Evolutionary conservation across 192 early-diverging fungal genomes (phyloP), one percentile per base, ranked within the genome.

Genomic region (Radiomyces spectabilis): DNA sequence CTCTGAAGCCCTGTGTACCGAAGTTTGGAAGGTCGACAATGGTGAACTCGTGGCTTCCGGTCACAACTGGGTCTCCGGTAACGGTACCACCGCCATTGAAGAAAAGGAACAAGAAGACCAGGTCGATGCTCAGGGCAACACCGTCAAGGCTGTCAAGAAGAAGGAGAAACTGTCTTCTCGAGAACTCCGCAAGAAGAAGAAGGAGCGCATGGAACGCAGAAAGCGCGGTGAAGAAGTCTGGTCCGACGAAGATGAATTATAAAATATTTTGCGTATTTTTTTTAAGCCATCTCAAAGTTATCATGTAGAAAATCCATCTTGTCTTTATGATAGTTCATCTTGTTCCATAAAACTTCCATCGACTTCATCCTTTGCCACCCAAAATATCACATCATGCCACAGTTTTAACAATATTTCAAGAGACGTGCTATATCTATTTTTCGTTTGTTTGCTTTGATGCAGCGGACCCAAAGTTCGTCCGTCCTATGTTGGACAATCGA

Each of bases 121-220:
- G 51, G 51, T 78, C 31, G 87, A 89, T 72, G 85, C 82, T 32
- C 80, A 85, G 52, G 87, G 87, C 57, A 89, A 87, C 78, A 82
- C 82, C 18, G 55, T 75, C 64, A 86, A 87, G 70, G 76, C 79
- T 35, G 84, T 82, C 74, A 68, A 74, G 64, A 83, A 77, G 71
- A 77, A 81, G 63, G 66, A 59, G 62, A 74, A 74, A 67, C 57
- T 78, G 39, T 65, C 72, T 56, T 70, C 69, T 61, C 72, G 72
- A 58, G 76, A 78, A 48, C 37, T 74, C 19, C 70, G 73, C 49
- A 71, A 78, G 43, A 78, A 78, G 76, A 73, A 74, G 72, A 78
- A 78, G 72, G 72, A 74, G 32, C 72, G 76, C 47, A 68, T 71
- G 70, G 76, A 69, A 60, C 66, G 72, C 43, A 67, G 73, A 52